Conservation (phyloP, 2,329 filamentous ascomycete species). For the Colletotrichum sublineola region DNA sequence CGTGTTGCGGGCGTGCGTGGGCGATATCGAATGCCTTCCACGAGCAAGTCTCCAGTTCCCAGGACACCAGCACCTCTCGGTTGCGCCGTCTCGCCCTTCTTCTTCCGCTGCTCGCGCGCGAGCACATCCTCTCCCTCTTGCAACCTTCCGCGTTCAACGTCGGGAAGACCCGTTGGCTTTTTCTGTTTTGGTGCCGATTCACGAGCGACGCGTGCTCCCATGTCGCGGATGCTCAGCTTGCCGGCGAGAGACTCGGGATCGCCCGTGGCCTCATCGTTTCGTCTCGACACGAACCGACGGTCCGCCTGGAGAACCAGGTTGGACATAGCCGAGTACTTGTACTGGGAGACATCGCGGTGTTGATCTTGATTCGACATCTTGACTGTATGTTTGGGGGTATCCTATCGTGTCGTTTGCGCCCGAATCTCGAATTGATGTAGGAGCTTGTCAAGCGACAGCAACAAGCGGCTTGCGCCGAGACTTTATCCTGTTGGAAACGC, state of each 20-base stretch:
- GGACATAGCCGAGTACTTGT: slow-evolving; percentile 99
- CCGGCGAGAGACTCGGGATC: slow-evolving; percentile 98
- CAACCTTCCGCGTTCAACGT: slow-evolving; percentile 80
- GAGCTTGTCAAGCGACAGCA: slow-evolving; percentile 40
- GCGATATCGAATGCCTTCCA: slow-evolving; percentile 93
- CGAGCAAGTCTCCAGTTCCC: slow-evolving; percentile 84
- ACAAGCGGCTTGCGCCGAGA: slow-evolving; percentile 38
- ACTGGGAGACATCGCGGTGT: slow-evolving; percentile 89
- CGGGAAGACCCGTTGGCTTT: slow-evolving; percentile 76
- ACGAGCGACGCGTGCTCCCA: slow-evolving; percentile 87
- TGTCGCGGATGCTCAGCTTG: slow-evolving; percentile 91
- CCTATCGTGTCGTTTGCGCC: slow-evolving; percentile 31
- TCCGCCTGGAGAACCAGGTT: slow-evolving; percentile 99
- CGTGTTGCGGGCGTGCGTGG: slow-evolving; percentile 92
- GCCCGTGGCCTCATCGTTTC: slow-evolving; percentile 94
- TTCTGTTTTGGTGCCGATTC: slow-evolving; percentile 86
- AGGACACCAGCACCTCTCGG: slow-evolving; percentile 82
- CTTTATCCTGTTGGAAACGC: slow-evolving; percentile 28
- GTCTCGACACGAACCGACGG: slow-evolving; percentile 91
- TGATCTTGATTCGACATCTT: slow-evolving; percentile 82
- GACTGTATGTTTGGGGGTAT: slow-evolving; percentile 46
- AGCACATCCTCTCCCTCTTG: slow-evolving; percentile 87
- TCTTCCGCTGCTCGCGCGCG: slow-evolving; percentile 86
- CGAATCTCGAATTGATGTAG: slow-evolving; percentile 21
- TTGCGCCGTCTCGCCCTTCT: slow-evolving; percentile 79